These are phyloP conservation scores for Talaromyces ruber DNA, from an alignment of 495 filamentous ascomycete genomes.

Conservation along the genomic window DNA sequence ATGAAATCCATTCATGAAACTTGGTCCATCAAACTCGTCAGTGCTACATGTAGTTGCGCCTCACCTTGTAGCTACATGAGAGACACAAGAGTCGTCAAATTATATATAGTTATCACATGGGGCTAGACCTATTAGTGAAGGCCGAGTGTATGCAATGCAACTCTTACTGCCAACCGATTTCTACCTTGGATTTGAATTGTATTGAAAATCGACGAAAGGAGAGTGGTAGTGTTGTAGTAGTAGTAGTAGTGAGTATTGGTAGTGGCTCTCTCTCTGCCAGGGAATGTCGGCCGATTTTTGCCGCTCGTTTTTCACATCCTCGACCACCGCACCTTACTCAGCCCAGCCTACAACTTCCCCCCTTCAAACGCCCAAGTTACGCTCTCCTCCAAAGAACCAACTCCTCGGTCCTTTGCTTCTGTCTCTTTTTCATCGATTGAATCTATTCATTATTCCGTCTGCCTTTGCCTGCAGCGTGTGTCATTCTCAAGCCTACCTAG, in stretches of 20 bases:
- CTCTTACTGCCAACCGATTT: background rate
- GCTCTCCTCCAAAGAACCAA: background rate
- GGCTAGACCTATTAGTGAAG: background rate
- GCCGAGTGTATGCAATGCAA: background rate
- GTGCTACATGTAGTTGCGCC: background rate
- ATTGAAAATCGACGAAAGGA: too few relatives aligned
- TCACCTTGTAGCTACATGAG: background rate
- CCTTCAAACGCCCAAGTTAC: background rate
- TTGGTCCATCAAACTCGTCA: background rate
- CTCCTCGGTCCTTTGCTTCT: background rate
- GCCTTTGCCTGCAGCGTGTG: background rate
- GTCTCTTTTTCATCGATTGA: background rate
- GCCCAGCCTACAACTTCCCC: conserved; percentile 1
- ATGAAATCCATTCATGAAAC: background rate
- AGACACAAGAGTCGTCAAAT: background rate
- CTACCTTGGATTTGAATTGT: too few relatives aligned
- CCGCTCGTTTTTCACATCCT: background rate
- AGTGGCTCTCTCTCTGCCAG: background rate
- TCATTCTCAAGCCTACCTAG: background rate
- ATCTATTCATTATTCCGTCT: background rate
- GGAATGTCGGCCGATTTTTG: conserved; percentile 3
- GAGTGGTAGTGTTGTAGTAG: background rate
- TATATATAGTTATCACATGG: background rate
- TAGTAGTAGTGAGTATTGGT: background rate
- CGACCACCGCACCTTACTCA: background rate